These are phyloP conservation scores for Pseudopyricularia cyperi DNA, from an alignment of 2,329 filamentous ascomycete genomes.

Conservation along the genomic window DNA sequence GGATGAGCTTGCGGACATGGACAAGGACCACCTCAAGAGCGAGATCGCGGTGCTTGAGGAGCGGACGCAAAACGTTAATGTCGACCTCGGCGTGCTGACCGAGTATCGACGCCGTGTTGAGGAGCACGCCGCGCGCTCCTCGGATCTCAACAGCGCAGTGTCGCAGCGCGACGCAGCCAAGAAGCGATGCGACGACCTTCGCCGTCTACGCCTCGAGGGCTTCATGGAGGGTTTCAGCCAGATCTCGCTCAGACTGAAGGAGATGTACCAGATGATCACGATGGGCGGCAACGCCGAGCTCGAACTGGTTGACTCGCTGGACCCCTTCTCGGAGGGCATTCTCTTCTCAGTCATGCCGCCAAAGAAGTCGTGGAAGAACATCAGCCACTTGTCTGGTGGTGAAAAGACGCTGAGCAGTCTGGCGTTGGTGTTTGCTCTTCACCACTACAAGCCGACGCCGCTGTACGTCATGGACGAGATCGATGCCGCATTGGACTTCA, in stretches of 20 bases:
- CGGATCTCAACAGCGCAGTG: constrained; percentile 70
- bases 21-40: constrained; percentile 44
- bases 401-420: constrained; percentile 93
- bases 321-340: constrained; percentile 95
- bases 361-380: constrained; percentile 99
- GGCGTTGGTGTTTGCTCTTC: constrained; percentile 92
- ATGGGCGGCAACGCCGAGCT: constrained; percentile 98
- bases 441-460: constrained; percentile 96
- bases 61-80: constrained; percentile 69
- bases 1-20: constrained; percentile 56
- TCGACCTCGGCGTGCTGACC: constrained; percentile 68
- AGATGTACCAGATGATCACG: constrained; percentile 99
- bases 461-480: constrained; percentile 99
- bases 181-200: constrained; percentile 83
- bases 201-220: constrained; percentile 78
- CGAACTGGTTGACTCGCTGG: constrained; percentile 88
- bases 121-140: constrained; percentile 37
- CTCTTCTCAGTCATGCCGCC: constrained; percentile 97
- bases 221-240: constrained; percentile 97
- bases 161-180: constrained; percentile 73
- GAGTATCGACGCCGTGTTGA: constrained; percentile 26
- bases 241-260: constrained; percentile 89
- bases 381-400: constrained; percentile 86
- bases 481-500: constrained; percentile 92
- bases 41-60: constrained; percentile 51